Evolutionary conservation across 306 rosid species (phyloP).

Genomic region (Spatholobus suberectus): DNA sequence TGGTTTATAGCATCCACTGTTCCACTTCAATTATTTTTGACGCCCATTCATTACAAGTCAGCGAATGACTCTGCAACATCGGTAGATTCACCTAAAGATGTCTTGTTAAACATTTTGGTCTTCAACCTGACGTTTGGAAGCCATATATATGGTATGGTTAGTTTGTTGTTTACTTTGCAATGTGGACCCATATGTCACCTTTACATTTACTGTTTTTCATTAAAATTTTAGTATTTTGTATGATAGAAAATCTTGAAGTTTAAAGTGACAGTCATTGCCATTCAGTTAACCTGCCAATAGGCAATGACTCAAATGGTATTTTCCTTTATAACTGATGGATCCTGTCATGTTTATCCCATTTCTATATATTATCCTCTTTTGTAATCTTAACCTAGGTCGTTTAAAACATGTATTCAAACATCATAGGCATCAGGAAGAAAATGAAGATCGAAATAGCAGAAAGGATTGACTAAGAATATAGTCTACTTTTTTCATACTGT

Average conservation of each 20-base stretch:
- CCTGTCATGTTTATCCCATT: not conserved
- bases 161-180: not conserved
- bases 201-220: not conserved
- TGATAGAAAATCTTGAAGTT: not conserved
- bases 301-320: not conserved
- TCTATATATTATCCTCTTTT: not conserved
- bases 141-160: not conserved
- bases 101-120: not conserved
- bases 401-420: not conserved
- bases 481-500: not conserved
- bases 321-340: not conserved
- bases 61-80: not conserved
- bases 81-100: not conserved
- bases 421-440: constrained; percentile 3
- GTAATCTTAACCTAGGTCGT: not conserved
- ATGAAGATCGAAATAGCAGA: not conserved
- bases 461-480: not conserved
- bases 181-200: not conserved
- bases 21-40: not conserved
- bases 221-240: not conserved
- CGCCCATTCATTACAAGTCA: not conserved
- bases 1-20: not conserved
- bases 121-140: not conserved
- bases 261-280: not conserved
- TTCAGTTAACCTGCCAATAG: not conserved